Evolutionary conservation across 441 rosid species (phyloP).

Genomic region (Flueggea neowawraea): DNA sequence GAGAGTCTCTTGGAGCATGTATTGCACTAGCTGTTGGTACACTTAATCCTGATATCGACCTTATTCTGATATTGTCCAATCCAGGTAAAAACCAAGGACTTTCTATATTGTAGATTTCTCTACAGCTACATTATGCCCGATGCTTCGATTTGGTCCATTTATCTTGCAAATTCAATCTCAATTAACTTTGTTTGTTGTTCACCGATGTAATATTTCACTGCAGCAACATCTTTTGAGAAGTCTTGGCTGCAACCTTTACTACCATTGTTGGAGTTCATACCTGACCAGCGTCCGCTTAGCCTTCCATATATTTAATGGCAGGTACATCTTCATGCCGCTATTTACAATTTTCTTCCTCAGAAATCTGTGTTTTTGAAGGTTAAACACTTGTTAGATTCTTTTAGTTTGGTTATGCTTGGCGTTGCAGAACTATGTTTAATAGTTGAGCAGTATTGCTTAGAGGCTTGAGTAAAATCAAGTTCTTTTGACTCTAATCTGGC

Average conservation of each 20-base stretch:
- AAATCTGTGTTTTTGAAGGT: no score
- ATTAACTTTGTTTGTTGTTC: not conserved
- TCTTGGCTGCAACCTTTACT: slow-evolving; percentile 70
- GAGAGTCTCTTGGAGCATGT: slow-evolving; percentile 72
- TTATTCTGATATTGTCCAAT: slow-evolving; percentile 55
- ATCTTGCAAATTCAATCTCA: not conserved
- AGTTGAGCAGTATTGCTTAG: no score
- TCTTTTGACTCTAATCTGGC: no score
- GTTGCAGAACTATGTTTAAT: no score
- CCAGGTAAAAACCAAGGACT: slow-evolving; percentile 38
- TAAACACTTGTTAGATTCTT: not conserved
- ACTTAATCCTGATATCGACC: slow-evolving; percentile 58
- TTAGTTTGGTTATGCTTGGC: not conserved
- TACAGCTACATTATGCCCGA: not conserved
- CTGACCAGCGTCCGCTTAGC: slow-evolving; percentile 43
- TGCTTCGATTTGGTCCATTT: not conserved
- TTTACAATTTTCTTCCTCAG: no score
- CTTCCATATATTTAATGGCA: slow-evolving; percentile 56
- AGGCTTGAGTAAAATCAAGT: no score
- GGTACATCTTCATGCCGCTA: slow-evolving; percentile 26
- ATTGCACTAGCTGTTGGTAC: slow-evolving; percentile 66
- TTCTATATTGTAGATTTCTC: not conserved
- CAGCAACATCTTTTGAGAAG: slow-evolving; percentile 72
- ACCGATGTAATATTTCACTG: not conserved
- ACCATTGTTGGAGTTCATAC: slow-evolving; percentile 62